Conservation (phyloP, 352 stramenopile species). For the Globisporangium polare region DNA sequence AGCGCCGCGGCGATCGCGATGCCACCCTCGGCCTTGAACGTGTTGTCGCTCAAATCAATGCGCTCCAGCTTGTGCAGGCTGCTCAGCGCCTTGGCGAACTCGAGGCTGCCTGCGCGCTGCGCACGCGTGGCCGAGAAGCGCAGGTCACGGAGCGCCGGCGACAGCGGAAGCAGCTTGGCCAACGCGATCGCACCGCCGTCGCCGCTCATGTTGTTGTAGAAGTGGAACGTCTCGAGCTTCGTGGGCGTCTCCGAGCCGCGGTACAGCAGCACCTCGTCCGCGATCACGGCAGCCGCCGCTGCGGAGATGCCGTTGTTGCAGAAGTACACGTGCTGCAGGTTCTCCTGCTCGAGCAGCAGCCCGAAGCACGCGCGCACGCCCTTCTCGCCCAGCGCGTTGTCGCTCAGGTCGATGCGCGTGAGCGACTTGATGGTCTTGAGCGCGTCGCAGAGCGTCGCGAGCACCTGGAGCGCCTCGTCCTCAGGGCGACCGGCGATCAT, state of each 20-base stretch:
- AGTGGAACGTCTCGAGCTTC: constrained; percentile 92
- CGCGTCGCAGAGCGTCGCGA: constrained; percentile 74
- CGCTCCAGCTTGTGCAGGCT: constrained; percentile 69
- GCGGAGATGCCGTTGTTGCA: constrained; percentile 95
- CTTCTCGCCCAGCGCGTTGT: constrained; percentile 95
- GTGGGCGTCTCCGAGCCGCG: constrained; percentile 56
- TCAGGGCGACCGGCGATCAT: constrained; percentile 83
- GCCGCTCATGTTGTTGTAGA: constrained; percentile 98
- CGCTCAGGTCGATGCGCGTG: constrained; percentile 85
- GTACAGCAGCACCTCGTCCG: constrained; percentile 87
- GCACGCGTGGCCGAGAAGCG: constrained; percentile 93
- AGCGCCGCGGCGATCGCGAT: constrained; percentile 86
- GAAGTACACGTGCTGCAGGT: constrained; percentile 88
- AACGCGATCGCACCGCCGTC: constrained; percentile 89
- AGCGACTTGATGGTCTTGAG: constrained; percentile 70
- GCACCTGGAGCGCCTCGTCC: constrained; percentile 80
- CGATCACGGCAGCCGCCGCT: constrained; percentile 82
- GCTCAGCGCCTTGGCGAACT: constrained; percentile 79
- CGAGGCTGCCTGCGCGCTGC: constrained; percentile 79
- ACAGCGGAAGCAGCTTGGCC: constrained; percentile 84
- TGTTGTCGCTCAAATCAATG: constrained; percentile 94
- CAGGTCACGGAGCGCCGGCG: constrained; percentile 83
- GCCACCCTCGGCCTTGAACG: constrained; percentile 86
- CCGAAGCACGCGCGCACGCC: constrained; percentile 89
- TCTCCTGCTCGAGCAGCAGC: constrained; percentile 69